A percentile compares a stretch with the other conserved stretches of the same genome.
Evolutionary conservation across 192 early-diverging fungal genomes (phyloP).

Genomic region (Linnemannia hyalina): DNA sequence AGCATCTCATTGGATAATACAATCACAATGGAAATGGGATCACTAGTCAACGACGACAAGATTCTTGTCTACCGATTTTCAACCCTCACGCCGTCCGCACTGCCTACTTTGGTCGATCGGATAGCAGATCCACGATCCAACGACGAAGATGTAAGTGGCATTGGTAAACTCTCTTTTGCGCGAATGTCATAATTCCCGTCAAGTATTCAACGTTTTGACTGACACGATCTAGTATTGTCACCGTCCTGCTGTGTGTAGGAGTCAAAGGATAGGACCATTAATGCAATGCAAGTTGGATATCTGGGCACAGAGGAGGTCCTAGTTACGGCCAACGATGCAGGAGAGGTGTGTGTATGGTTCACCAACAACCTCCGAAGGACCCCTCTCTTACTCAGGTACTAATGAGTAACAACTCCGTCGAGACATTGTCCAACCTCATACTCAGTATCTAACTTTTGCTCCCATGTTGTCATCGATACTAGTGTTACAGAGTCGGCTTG

Average conservation of each 20-base stretch:
- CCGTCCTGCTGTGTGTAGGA: not conserved
- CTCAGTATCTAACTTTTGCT: not conserved
- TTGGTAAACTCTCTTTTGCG: not conserved
- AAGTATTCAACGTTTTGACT: not conserved
- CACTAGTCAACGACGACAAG: slow-evolving; percentile 42
- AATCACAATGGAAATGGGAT: not conserved
- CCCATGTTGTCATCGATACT: not conserved
- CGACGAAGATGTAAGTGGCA: slow-evolving; percentile 23
- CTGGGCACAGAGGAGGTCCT: slow-evolving; percentile 67
- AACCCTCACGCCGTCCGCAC: slow-evolving; percentile 30
- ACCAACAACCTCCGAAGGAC: slow-evolving; percentile 54
- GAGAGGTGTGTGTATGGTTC: slow-evolving; percentile 68
- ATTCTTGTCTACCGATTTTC: slow-evolving; percentile 51
- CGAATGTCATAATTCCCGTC: not conserved
- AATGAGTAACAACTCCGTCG: not conserved
- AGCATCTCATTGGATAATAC: not conserved
- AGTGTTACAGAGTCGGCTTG: slow-evolving; percentile 64
- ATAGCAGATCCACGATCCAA: slow-evolving; percentile 36
- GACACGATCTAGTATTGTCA: not conserved
- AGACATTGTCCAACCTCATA: too few species aligned
- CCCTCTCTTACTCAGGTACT: slow-evolving; percentile 60
- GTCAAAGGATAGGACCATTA: slow-evolving; percentile 56
- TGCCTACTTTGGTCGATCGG: slow-evolving; percentile 6
- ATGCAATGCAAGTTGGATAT: slow-evolving; percentile 68
- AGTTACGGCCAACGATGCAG: slow-evolving; percentile 65